Evolutionary conservation across 2,329 filamentous ascomycete species (phyloP), one percentile per base, ranked within the genome.

Genomic region (Exophiala mesophila): DNA sequence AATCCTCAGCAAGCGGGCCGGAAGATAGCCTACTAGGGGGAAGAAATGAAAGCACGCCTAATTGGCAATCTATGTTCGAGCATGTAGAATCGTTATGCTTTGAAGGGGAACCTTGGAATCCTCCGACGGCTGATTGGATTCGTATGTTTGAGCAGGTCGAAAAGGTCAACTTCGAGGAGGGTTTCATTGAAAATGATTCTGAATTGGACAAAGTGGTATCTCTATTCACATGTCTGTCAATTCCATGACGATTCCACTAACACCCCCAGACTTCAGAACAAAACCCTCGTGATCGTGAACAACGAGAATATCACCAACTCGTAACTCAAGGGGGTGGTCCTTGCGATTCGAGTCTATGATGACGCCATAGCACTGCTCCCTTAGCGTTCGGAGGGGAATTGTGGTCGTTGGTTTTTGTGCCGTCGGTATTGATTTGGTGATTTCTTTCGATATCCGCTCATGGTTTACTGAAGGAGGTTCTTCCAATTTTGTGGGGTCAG

Each of bases 281-380:
- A 28, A 8, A 28, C 24, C 24, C 24, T 28, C 24, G 8, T n/a
- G 8, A n/a, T 28, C 24, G 24, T 28, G 24, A 28, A 28, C n/a
- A 28, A 28, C n/a, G 24, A 28, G 24, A 28, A 28, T 28, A n/a
- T 28, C 24, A n/a, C n/a, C 24, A 28, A 28, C 24, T n/a, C n/a
- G 24, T 28, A 8, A 8, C 24, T 28, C 24, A 28, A 28, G 24
- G 24, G 24, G 24, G 24, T 28, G 24, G 24, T 28, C 8, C n/a
- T 28, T n/a, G 24, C 24, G 24, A 28, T 28, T 28, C 24, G 24
- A 28, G n/a, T n/a, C 24, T n/a, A 28, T 28, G n/a, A n/a, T n/a
- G n/a, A 28, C 24, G n/a, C 24, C 24, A 28, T 28, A 28, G 24
- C 24, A 28, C 24, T 28, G 24, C n/a, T 28, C n/a, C 24, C n/a